Evolutionary conservation across 2,329 filamentous ascomycete genomes (phyloP).

Genomic region (Pseudocercospora ulei): DNA sequence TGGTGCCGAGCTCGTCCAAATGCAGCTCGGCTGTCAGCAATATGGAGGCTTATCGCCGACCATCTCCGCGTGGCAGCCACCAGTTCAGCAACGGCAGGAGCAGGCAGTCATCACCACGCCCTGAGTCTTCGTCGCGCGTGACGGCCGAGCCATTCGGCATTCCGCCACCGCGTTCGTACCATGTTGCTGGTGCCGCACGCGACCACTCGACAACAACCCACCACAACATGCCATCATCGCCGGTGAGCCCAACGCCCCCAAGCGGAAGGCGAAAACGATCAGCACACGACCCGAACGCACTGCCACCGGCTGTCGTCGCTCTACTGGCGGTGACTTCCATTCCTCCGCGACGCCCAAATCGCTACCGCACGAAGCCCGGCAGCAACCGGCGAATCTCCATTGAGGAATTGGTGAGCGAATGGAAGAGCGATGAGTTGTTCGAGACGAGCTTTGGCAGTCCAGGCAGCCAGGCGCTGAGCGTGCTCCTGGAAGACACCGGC

Average conservation of each 20-base stretch:
- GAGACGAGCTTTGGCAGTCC: slow-evolving; percentile 27
- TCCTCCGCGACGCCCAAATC: slow-evolving; percentile 41
- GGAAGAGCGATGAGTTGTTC: slow-evolving; percentile 41
- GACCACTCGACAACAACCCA: slow-evolving; percentile 25
- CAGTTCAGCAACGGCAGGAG: slow-evolving; percentile 11
- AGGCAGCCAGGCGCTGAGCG: slow-evolving; percentile 39
- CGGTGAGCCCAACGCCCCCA: slow-evolving; percentile 18
- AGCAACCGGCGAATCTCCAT: slow-evolving; percentile 44
- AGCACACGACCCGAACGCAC: slow-evolving; percentile 37
- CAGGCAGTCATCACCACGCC: slow-evolving; percentile 13
- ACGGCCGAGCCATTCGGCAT: slow-evolving; percentile 39
- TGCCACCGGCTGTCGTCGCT: slow-evolving; percentile 49
- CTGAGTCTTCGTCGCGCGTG: slow-evolving; percentile 25
- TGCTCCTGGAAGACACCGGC: slow-evolving; percentile 49
- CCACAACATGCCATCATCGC: slow-evolving; percentile 25
- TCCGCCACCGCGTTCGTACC: slow-evolving; percentile 32
- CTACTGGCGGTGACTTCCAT: slow-evolving; percentile 53
- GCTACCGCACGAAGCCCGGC: slow-evolving; percentile 37
- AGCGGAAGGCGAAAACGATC: slow-evolving; percentile 23
- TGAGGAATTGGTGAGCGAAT: slow-evolving; percentile 49
- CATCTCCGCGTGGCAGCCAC: slow-evolving; percentile 11
- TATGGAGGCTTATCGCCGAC: slow-evolving; percentile 18
- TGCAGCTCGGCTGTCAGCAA: slow-evolving; percentile 34
- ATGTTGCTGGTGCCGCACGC: slow-evolving; percentile 30
- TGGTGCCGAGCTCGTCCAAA: slow-evolving; percentile 42